These are phyloP conservation scores for Carpinus fangiana DNA, from an alignment of 306 rosid species.

Conservation along the genomic window DNA sequence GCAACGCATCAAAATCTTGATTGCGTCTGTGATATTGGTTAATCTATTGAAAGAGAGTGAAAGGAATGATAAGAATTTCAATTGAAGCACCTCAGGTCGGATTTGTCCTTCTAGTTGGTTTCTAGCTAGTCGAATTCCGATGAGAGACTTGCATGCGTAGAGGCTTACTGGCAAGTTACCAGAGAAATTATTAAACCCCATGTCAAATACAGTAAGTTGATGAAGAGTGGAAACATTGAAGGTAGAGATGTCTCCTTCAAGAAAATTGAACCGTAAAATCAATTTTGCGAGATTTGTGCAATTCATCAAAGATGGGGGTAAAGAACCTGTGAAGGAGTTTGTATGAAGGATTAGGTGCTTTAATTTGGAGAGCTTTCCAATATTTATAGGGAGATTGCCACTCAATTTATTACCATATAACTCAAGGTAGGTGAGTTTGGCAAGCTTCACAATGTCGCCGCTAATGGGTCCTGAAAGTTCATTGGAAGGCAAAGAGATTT, in stretches of 20 bases:
- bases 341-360: not conserved
- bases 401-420: too few species aligned
- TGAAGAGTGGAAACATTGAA: too few species aligned
- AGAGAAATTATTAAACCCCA: too few species aligned
- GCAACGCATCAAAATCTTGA: not conserved
- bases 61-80: slow-evolving; percentile 4
- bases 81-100: not conserved
- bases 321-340: not conserved
- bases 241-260: too few species aligned
- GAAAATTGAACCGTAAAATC: too few species aligned
- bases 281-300: slow-evolving; percentile 2
- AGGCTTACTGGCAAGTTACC: slow-evolving; percentile 1
- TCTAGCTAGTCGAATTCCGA: not conserved
- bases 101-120: slow-evolving; percentile 8
- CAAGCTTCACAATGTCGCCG: too few species aligned
- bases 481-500: too few species aligned
- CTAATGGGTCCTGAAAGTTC: too few species aligned
- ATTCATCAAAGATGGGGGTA: slow-evolving; percentile 7
- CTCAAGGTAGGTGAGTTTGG: too few species aligned
- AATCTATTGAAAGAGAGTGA: not conserved
- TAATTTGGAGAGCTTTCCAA: slow-evolving; percentile 16
- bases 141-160: not conserved
- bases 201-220: too few species aligned
- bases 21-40: not conserved
- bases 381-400: not conserved